Evolutionary conservation across 768 basidiomycete genomes (phyloP), one percentile per base, ranked within the genome.

Genomic region (Tylopilus sp.): DNA sequence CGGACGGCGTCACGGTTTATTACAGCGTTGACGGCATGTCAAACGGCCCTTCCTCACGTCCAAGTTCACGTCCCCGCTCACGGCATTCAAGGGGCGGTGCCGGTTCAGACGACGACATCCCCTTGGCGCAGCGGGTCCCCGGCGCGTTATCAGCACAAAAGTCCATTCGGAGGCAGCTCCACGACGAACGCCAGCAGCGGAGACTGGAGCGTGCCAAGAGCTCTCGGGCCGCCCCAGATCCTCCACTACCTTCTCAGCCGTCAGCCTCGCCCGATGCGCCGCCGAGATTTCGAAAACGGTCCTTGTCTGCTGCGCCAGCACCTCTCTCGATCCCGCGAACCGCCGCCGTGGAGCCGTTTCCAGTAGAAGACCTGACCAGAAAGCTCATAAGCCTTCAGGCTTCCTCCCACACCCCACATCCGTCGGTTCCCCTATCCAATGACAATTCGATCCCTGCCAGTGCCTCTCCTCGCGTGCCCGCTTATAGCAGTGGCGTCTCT

Each of bases 61-160:
- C 59, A 12, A 57, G 47, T 38, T 60, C 61, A 48, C 65, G 58
- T 26, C 44, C 59, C 17, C 59, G 48, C 39, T 60, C 61, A 48
- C 65, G 50, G 41, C 53, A 40, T 50, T 56, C 61, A 44, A 59
- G 40, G 49, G 10, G 56, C 25, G 67, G 56, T 44, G 64, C 66
- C 28, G 69, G 69, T 26, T 75, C 78, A 35, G 83, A 89, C 48
- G 92, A 95, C 64, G 86, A 95, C 58, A 74, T 92, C 1, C 93
- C 93, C 1, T 76, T 95, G 15, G 93, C 91, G 3, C 82, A 80
- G 56, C 77, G 84, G 26, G 90, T 92, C 48, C 93, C 92, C 4
- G 85, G 83, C 1, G 93, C 93, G 4, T 69, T 95, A 51, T 79
- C 75, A 3, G 92, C 91, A 10, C 93, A 95, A 61, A 83, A 81